Percentiles rank a stretch among this genome's conserved stretches.
Evolutionary conservation across 2,329 filamentous ascomycete genomes (phyloP).

Genomic region (Daldinia eschscholtzii): DNA sequence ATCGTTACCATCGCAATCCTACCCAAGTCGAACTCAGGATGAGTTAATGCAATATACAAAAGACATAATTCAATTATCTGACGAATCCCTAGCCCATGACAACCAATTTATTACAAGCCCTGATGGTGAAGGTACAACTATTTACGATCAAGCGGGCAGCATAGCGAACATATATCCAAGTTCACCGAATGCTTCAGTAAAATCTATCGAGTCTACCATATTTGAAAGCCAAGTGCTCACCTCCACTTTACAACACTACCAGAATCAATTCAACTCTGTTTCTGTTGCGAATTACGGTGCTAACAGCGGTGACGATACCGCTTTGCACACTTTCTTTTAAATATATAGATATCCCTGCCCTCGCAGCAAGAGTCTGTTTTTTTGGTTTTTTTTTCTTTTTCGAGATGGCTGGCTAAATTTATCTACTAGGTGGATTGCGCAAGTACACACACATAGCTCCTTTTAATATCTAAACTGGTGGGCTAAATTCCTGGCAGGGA

Average conservation of each 20-base stretch:
- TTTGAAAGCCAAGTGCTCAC: not conserved
- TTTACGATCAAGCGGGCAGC: not conserved
- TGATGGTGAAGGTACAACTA: not conserved
- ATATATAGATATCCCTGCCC: not conserved
- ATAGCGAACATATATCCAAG: conserved; percentile 9
- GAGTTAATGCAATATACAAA: not conserved
- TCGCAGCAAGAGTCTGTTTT: not conserved
- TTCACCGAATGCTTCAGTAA: conserved; percentile 1
- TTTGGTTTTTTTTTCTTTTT: not conserved
- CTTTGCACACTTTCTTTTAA: too few species aligned
- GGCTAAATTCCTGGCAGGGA: conserved; percentile 8
- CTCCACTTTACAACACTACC: not conserved
- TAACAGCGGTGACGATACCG: not conserved
- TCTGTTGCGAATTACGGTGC: not conserved
- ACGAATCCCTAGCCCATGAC: not conserved
- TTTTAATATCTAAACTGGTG: conserved; percentile 5
- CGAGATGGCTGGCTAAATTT: too few species aligned
- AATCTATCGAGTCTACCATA: not conserved
- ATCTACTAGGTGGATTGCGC: not conserved
- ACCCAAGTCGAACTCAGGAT: not conserved
- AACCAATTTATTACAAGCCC: not conserved
- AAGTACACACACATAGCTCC: conserved; percentile 1
- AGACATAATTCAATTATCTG: too few species aligned
- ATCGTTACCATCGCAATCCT: not conserved
- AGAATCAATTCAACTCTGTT: not conserved